Percentiles rank a stretch among this genome's conserved stretches.
Conservation (phyloP, 2,329 filamentous ascomycete species). For the Botrytis porri region DNA sequence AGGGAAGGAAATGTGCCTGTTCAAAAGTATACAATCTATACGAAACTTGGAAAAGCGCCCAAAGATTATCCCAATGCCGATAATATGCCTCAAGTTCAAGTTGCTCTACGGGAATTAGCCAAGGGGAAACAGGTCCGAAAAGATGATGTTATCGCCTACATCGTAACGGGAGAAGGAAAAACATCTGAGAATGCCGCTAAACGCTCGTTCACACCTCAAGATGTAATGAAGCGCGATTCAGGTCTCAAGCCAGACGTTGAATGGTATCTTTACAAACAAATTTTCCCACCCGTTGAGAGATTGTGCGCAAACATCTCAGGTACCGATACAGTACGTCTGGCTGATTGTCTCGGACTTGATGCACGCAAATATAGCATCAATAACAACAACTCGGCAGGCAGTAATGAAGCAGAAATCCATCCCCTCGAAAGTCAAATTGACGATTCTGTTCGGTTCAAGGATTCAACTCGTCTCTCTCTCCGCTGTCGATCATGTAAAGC, state of each 20-base stretch:
- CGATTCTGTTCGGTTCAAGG: slow-evolving; percentile 82
- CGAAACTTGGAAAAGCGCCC: slow-evolving; percentile 91
- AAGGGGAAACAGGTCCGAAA: slow-evolving; percentile 85
- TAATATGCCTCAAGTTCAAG: slow-evolving; percentile 95
- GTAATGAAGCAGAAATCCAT: slow-evolving; percentile 70
- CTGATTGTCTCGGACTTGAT: slow-evolving; percentile 91
- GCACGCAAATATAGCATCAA: slow-evolving; percentile 79
- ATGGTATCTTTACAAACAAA: slow-evolving; percentile 97
- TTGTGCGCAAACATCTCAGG: slow-evolving; percentile 93
- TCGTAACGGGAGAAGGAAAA: slow-evolving; percentile 75
- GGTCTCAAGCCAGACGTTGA: slow-evolving; percentile 86
- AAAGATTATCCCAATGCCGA: slow-evolving; percentile 92
- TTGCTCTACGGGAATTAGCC: slow-evolving; percentile 82
- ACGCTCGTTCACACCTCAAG: slow-evolving; percentile 82
- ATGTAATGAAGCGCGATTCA: slow-evolving; percentile 74
- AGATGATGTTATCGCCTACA: slow-evolving; percentile 94
- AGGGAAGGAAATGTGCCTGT: slow-evolving; percentile 70
- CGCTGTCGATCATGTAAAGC: slow-evolving; percentile 79
- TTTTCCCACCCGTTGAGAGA: slow-evolving; percentile 95
- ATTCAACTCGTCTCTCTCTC: slow-evolving; percentile 72
- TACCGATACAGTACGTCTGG: slow-evolving; percentile 84
- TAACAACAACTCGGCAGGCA: slow-evolving; percentile 50
- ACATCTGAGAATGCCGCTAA: slow-evolving; percentile 71
- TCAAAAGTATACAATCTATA: slow-evolving; percentile 95
- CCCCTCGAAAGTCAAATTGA: slow-evolving; percentile 93